Percentiles rank a stretch among this genome's conserved stretches.
These are phyloP conservation scores for Aureobasidium mangrovei DNA, from an alignment of 2,329 filamentous ascomycete species.

Conservation along the genomic window DNA sequence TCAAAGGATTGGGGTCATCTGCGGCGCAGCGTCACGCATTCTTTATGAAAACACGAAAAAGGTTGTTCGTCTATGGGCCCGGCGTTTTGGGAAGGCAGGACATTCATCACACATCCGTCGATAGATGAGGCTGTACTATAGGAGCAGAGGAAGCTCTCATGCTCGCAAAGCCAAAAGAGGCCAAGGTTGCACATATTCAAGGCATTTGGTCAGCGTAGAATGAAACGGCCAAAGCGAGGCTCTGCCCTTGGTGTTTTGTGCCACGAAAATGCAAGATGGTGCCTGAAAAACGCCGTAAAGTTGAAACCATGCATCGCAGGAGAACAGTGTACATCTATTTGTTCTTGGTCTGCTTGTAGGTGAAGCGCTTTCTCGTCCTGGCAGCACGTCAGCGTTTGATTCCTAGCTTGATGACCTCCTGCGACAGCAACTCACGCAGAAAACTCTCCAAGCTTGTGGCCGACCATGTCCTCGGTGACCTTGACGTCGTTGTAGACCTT, in stretches of 20 bases:
- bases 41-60: constrained; percentile 3
- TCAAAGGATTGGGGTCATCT: neutral
- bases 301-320: neutral
- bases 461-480: constrained; percentile 94
- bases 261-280: neutral
- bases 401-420: neutral
- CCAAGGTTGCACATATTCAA: too few species aligned
- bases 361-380: constrained; percentile 60
- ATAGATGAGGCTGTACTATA: constrained; percentile 9
- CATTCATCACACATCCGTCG: constrained; percentile 1
- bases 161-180: neutral
- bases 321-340: constrained; percentile 33
- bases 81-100: neutral
- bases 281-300: neutral
- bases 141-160: neutral
- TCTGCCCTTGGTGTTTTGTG: constrained; percentile 5
- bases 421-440: constrained; percentile 55
- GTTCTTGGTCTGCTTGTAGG: constrained; percentile 64
- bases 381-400: constrained; percentile 1
- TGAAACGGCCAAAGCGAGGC: neutral
- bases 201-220: neutral
- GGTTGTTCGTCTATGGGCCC: neutral
- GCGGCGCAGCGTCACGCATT: neutral
- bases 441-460: constrained; percentile 90
- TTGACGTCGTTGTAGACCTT: constrained; percentile 74